A percentile compares a stretch with the other conserved stretches of the same genome.
Evolutionary conservation across 1,139 yeast genomes (phyloP).

Genomic region (Diutina mesorugosa): DNA sequence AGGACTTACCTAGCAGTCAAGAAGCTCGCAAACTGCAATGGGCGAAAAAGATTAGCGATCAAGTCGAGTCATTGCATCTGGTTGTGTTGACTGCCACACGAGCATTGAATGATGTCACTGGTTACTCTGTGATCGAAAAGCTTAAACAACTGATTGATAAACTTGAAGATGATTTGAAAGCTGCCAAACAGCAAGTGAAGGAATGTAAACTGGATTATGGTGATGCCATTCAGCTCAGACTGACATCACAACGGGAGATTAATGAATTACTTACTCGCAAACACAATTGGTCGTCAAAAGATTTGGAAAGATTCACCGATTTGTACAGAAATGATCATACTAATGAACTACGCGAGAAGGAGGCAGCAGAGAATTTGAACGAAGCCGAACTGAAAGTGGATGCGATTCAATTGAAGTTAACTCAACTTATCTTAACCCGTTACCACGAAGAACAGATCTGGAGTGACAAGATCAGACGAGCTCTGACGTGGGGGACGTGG

Average conservation of each 20-base stretch:
- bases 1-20: constrained; percentile 19
- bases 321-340: constrained; percentile 73
- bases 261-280: constrained; percentile 83
- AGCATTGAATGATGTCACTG: constrained; percentile 82
- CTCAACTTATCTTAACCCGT: constrained; percentile 70
- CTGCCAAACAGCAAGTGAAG: constrained; percentile 36
- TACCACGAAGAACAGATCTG: constrained; percentile 97
- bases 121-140: constrained; percentile 71
- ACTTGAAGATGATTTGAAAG: constrained; percentile 35
- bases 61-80: constrained; percentile 52
- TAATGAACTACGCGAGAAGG: constrained; percentile 49
- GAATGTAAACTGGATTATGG: constrained; percentile 41
- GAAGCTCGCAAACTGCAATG: constrained; percentile 11
- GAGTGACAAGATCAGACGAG: constrained; percentile 91
- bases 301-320: constrained; percentile 73
- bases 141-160: constrained; percentile 49
- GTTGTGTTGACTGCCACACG: constrained; percentile 47
- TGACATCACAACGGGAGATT: constrained; percentile 70
- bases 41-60: constrained; percentile 29
- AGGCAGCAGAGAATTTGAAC: constrained; percentile 36
- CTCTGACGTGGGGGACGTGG: constrained; percentile 97
- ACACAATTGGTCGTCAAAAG: constrained; percentile 64
- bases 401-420: constrained; percentile 52
- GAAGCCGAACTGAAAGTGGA: constrained; percentile 57
- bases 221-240: constrained; percentile 51